Evolutionary conservation across 2,329 filamentous ascomycete genomes (phyloP), one percentile per base, ranked within the genome.

Genomic region (Didymella glomerata): DNA sequence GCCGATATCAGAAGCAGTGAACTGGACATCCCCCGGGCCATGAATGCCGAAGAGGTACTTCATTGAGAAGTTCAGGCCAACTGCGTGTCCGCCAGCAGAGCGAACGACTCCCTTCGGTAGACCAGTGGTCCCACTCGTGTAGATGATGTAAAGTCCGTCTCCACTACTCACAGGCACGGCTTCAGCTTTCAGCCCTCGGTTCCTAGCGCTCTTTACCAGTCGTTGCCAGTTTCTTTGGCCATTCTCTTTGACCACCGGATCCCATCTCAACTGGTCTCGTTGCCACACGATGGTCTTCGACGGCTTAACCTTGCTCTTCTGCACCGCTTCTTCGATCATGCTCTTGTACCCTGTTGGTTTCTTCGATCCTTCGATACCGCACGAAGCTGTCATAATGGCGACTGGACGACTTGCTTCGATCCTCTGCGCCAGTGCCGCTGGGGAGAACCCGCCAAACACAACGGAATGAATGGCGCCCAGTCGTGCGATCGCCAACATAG

Each of bases 381-480:
- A 97, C 9, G 92, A 96, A 0, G 93, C 93, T 0, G 93, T 97
- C 74, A 97, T 85, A 48, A 97, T 87, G 10, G 85, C 88, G 9
- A 86, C 85, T 8, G 93, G 92, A 32, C 85, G 85, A 8, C 90
- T 92, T 0, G 91, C 90, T 49, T 96, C 92, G 65, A 98, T 96
- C 25, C 93, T 86, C 78, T 97, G 93, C 1, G 93, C 92, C 44
- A 97, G 83, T 4, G 93, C 91, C 10, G 84, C 82, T 0, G 93
- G 83, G 0, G 92, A 92, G 74, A 98, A 98, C 0, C 94, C 93
- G 41, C 94, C 94, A 77, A 97, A 97, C 3, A 98, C 94, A 4
- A 96, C 92, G 3, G 91, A 88, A 74, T 98, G 94, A 51, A 97
- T 87, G 16, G 93, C 94, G 11, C 93, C 94, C 0, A 97, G 82